Evolutionary conservation across 148 eudicot species (phyloP).

Genomic region (Mesembryanthemum crystallinum): DNA sequence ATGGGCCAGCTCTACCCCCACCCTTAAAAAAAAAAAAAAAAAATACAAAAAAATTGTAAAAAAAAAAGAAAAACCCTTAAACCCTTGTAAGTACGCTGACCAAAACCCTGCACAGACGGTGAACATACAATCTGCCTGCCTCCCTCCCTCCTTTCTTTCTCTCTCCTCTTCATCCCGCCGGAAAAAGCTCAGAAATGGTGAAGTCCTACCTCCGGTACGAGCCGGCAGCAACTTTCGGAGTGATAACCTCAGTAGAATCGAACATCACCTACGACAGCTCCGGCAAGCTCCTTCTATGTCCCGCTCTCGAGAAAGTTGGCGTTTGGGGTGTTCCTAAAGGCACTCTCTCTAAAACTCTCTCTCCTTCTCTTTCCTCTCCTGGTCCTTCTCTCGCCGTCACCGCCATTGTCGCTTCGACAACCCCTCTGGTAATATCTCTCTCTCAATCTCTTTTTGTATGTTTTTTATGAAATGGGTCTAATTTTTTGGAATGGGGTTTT

Average conservation of each 20-base stretch:
- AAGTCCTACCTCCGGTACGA: constrained; percentile 85
- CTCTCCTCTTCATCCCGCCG: neutral
- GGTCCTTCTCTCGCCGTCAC: constrained; percentile 85
- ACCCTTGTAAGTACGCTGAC: too few relatives aligned
- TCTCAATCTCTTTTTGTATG: neutral
- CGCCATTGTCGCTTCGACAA: constrained; percentile 55
- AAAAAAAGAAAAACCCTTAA: too few relatives aligned
- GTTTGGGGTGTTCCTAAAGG: constrained; percentile 89
- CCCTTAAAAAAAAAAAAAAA: too few relatives aligned
- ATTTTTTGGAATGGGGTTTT: neutral
- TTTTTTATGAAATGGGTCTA: neutral
- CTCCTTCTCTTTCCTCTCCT: constrained; percentile 45
- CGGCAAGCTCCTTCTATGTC: constrained; percentile 70
- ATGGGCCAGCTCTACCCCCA: too few relatives aligned
- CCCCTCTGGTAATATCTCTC: constrained; percentile 65
- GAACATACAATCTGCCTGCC: neutral
- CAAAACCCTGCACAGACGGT: too few relatives aligned
- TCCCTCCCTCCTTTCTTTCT: neutral
- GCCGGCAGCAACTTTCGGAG: constrained; percentile 72
- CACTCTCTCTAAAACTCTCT: constrained; percentile 55
- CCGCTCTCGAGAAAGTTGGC: constrained; percentile 79
- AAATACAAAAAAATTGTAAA: too few relatives aligned
- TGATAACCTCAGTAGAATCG: constrained; percentile 66
- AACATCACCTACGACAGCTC: constrained; percentile 71
- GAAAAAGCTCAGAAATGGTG: constrained; percentile 46